Conservation (phyloP, 2,329 filamentous ascomycete species). For the Talaromyces sp. region DNA sequence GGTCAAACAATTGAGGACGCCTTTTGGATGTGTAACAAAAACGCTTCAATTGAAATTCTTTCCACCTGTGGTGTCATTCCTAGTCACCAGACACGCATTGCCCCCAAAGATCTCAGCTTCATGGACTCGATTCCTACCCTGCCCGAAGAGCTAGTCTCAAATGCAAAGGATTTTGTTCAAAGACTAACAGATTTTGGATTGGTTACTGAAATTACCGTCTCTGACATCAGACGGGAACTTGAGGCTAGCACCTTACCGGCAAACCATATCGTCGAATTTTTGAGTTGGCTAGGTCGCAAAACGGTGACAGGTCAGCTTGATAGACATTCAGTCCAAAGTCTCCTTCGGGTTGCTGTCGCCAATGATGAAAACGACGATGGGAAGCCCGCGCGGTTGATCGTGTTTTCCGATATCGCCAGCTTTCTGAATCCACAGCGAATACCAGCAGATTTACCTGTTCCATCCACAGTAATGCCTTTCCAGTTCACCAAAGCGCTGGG, state of each 20-base stretch:
- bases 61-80: constrained; percentile 85
- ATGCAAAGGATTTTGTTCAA: constrained; percentile 70
- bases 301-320: constrained; percentile 74
- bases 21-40: constrained; percentile 90
- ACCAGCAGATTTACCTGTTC: constrained; percentile 77
- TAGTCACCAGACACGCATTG: constrained; percentile 81
- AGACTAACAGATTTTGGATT: constrained; percentile 83
- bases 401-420: constrained; percentile 72
- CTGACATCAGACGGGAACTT: constrained; percentile 81
- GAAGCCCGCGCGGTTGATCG: constrained; percentile 70
- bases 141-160: constrained; percentile 72
- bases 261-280: constrained; percentile 76
- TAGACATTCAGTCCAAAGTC: constrained; percentile 62
- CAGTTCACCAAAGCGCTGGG: constrained; percentile 74
- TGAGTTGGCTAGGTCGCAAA: constrained; percentile 80
- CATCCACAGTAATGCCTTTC: constrained; percentile 80
- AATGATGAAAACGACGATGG: constrained; percentile 61
- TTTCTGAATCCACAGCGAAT: constrained; percentile 79
- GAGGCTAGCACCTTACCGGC: constrained; percentile 79
- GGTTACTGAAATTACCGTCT: constrained; percentile 82
- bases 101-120: constrained; percentile 71
- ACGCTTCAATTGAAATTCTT: constrained; percentile 80
- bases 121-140: constrained; percentile 87
- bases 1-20: constrained; percentile 89
- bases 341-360: constrained; percentile 71